phyloP scores from a whole-genome alignment of 768 basidiomycete species.

The Termitomyces heimii region DNA sequence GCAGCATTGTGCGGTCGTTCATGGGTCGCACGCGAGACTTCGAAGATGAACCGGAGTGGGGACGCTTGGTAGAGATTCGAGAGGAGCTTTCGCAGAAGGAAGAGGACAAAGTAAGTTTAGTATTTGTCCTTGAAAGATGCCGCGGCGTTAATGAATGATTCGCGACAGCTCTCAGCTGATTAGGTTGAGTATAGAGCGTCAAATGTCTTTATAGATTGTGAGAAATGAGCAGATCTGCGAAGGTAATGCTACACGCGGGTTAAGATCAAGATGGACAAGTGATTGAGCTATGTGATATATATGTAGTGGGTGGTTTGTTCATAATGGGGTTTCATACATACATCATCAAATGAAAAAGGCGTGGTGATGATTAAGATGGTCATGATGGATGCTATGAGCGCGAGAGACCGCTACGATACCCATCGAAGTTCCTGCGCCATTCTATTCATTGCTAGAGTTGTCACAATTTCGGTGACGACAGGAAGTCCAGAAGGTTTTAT shows the following conservation, averaged over 20 bases:
- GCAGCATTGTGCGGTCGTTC: slow-evolving; percentile 85
- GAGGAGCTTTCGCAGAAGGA: slow-evolving; percentile 52
- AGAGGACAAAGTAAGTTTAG: slow-evolving; percentile 2
- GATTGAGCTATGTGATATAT: not conserved
- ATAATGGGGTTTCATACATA: slow-evolving; percentile 11
- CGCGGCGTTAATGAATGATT: slow-evolving; percentile 13
- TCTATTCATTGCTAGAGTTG: slow-evolving; percentile 68
- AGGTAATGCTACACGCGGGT: slow-evolving; percentile 16
- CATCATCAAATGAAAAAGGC: slow-evolving; percentile 6
- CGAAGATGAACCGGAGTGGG: slow-evolving; percentile 86
- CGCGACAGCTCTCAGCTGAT: slow-evolving; percentile 10
- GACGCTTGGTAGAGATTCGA: slow-evolving; percentile 54
- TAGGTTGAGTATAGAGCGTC: slow-evolving; percentile 14
- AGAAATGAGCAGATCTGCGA: slow-evolving; percentile 14
- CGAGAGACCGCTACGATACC: slow-evolving; percentile 19
- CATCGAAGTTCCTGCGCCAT: slow-evolving; percentile 61
- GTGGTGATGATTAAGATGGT: slow-evolving; percentile 5
- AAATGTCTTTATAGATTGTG: slow-evolving; percentile 9
- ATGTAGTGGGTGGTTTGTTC: not conserved
- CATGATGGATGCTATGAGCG: not conserved
- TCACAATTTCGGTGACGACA: slow-evolving; percentile 71
- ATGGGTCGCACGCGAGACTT: slow-evolving; percentile 83
- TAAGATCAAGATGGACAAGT: slow-evolving; percentile 11
- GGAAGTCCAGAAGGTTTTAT: slow-evolving; percentile 52
- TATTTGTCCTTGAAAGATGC: not conserved